Evolutionary conservation across 2,329 filamentous ascomycete genomes (phyloP).

Genomic region (Amauroascus verrucosus): DNA sequence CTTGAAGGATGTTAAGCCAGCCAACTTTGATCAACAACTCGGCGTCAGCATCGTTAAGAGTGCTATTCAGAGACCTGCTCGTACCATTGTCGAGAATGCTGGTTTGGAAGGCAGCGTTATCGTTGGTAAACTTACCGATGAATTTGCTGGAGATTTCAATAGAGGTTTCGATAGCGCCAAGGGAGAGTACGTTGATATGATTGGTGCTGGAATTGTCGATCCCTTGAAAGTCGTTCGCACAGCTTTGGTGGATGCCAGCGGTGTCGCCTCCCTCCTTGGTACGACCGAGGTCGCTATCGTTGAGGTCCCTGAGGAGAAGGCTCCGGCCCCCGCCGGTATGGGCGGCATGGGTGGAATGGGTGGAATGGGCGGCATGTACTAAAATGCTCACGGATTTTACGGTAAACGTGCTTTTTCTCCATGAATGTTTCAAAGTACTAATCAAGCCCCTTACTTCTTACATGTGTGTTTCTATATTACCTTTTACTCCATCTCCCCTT

Average conservation of each 20-base stretch:
- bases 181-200: constrained; percentile 99
- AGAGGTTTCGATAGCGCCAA: constrained; percentile 94
- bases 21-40: constrained; percentile 98
- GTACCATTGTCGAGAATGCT: constrained; percentile 95
- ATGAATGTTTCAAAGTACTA: constrained; percentile 12
- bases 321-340: constrained; percentile 36
- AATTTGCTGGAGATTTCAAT: constrained; percentile 89
- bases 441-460: constrained; percentile 1
- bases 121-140: constrained; percentile 95
- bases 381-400: constrained; percentile 25
- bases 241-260: constrained; percentile 84
- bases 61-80: constrained; percentile 89
- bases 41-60: constrained; percentile 96
- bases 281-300: constrained; percentile 98
- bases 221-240: constrained; percentile 99
- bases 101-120: constrained; percentile 91
- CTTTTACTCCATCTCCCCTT: not conserved
- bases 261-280: constrained; percentile 91
- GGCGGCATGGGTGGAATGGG: constrained; percentile 53
- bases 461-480: constrained; percentile 8
- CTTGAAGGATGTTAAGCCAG: constrained; percentile 67
- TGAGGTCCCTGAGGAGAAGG: constrained; percentile 89
- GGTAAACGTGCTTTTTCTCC: constrained; percentile 12
- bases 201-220: constrained; percentile 89
- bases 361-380: constrained; percentile 55